These are phyloP conservation scores for Eremothecium cymbalariae DNA, from an alignment of 1,139 yeast genomes.

Conservation along the genomic window DNA sequence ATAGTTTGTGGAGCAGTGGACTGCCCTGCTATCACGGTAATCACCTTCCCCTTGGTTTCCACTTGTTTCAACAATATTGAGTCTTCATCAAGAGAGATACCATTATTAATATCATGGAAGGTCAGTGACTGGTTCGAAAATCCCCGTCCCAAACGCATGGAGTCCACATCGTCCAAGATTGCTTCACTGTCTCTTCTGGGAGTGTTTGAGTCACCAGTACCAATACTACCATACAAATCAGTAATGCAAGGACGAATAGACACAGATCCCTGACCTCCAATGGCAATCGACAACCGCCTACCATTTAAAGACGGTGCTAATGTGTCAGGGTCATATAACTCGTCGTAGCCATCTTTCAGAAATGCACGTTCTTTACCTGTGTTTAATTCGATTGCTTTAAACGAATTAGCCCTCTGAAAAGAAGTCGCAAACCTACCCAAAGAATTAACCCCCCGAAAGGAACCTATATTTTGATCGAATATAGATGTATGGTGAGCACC, in stretches of 20 bases:
- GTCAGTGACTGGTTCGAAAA: conserved; percentile 9
- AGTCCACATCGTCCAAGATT: conserved; percentile 9
- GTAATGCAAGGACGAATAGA: conserved; percentile 22
- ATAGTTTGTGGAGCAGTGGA: conserved; percentile 84
- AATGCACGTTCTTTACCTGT: conserved; percentile 39
- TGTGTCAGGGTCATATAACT: conserved; percentile 63
- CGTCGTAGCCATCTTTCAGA: conserved; percentile 47
- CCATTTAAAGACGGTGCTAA: conserved; percentile 61
- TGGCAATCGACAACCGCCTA: conserved; percentile 52
- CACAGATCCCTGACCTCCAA: conserved; percentile 16
- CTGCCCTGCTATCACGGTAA: conserved; percentile 71
- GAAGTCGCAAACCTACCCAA: conserved; percentile 73
- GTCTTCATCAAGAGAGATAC: conserved; percentile 23
- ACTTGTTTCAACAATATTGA: conserved; percentile 53
- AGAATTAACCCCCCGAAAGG: conserved; percentile 57
- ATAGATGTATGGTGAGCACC: conserved; percentile 19
- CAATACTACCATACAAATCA: conserved; percentile 19
- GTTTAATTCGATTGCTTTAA: conserved; percentile 44
- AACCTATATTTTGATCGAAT: conserved; percentile 32
- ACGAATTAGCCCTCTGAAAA: conserved; percentile 67
- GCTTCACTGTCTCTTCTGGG: conserved; percentile 9
- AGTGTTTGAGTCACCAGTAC: conserved; percentile 10
- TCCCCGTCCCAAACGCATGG: conserved; percentile 6
- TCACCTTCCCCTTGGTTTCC: conserved; percentile 59
- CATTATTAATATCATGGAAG: conserved; percentile 18